phyloP scores from a whole-genome alignment of 805 yeast genomes.

The Kazachstania martiniae region DNA sequence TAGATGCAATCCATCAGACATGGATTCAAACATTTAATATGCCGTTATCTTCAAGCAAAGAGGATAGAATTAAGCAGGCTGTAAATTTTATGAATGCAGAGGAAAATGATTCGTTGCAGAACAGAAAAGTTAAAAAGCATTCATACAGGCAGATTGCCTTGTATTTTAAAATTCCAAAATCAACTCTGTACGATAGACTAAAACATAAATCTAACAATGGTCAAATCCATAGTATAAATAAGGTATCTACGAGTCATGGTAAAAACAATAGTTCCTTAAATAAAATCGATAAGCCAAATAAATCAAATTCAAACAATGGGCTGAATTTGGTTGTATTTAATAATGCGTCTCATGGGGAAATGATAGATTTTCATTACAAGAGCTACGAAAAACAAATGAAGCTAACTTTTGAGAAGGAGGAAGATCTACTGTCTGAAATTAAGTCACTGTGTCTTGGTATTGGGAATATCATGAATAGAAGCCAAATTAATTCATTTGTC shows the following conservation, averaged over 20 bases:
- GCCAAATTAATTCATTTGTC: conserved; percentile 13
- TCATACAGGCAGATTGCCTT: conserved; percentile 18
- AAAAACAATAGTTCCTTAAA: no score
- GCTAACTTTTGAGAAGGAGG: conserved; percentile 13
- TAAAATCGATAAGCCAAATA: no score
- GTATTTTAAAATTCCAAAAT: conserved; percentile 19
- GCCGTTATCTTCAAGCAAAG: conserved; percentile 41
- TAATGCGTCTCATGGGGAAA: neutral
- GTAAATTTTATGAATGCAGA: conserved; percentile 14
- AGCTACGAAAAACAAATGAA: conserved; percentile 20
- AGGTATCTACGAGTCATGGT: neutral
- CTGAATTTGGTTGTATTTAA: neutral
- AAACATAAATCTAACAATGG: conserved; percentile 3
- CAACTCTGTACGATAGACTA: conserved; percentile 19
- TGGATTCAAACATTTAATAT: conserved; percentile 10
- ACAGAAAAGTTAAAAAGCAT: conserved; percentile 11
- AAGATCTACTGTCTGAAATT: conserved; percentile 9
- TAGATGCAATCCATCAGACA: conserved; percentile 12
- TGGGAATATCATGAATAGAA: conserved; percentile 14
- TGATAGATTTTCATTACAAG: conserved; percentile 2
- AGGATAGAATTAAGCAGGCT: conserved; percentile 19
- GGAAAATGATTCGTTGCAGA: conserved; percentile 6
- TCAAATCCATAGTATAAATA: no score
- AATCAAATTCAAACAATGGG: neutral
- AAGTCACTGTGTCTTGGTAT: conserved; percentile 9